These are phyloP conservation scores for Saccharum hybrid DNA, from an alignment of 202 grass and related monocot genomes.

Conservation along the genomic window DNA sequence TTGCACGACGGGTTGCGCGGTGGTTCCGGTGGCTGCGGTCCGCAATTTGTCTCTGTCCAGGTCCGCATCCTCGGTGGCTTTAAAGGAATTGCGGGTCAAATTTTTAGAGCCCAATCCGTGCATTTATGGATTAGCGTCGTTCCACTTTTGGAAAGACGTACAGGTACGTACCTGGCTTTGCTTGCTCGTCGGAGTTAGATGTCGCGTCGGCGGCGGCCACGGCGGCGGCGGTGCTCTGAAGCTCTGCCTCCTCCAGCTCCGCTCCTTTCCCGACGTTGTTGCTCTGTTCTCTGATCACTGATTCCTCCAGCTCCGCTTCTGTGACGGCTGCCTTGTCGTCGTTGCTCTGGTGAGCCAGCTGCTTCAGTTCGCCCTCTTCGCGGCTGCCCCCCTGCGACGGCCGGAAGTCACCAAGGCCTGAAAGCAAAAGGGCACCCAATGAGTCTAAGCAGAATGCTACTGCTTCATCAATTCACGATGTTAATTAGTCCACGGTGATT, in stretches of 20 bases:
- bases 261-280: neutral
- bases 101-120: neutral
- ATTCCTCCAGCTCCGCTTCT: slow-evolving; percentile 2
- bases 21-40: neutral
- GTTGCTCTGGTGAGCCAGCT: neutral
- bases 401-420: slow-evolving; percentile 31
- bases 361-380: neutral
- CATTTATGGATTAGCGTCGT: neutral
- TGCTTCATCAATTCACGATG: neutral
- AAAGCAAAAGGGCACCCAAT: neutral
- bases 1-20: slow-evolving; percentile 26
- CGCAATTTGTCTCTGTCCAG: neutral
- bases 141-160: neutral
- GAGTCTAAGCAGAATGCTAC: neutral
- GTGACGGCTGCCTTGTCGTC: neutral
- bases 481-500: no score
- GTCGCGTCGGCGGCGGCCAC: neutral
- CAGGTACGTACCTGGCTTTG: slow-evolving; percentile 19
- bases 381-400: neutral
- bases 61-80: neutral
- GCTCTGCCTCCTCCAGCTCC: neutral
- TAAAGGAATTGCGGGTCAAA: neutral
- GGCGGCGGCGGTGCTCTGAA: neutral
- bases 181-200: slow-evolving; percentile 24
- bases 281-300: slow-evolving; percentile 29